Evolutionary conservation across 2,329 filamentous ascomycete species (phyloP).

Genomic region (Colletotrichum simmondsii): DNA sequence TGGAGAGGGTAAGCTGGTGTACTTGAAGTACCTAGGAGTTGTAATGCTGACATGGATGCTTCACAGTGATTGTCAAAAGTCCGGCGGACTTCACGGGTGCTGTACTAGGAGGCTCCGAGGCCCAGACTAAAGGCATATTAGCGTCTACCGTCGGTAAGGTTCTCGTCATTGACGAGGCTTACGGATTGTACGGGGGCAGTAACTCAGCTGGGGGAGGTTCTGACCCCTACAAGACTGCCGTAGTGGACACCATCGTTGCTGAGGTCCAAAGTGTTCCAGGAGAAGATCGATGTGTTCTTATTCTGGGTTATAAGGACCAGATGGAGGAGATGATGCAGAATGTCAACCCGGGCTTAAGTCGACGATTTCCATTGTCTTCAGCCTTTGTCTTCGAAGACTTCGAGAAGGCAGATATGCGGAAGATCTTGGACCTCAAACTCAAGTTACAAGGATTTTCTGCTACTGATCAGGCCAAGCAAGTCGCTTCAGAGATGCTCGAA

Average conservation of each 20-base stretch:
- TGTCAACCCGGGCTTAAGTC: constrained; percentile 74
- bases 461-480: constrained; percentile 61
- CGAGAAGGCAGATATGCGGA: constrained; percentile 62
- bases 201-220: constrained; percentile 34
- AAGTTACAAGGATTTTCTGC: constrained; percentile 63
- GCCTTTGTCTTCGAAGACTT: constrained; percentile 80
- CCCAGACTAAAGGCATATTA: constrained; percentile 78
- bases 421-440: constrained; percentile 73
- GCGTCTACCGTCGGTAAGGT: constrained; percentile 76
- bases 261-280: constrained; percentile 77
- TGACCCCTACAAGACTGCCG: constrained; percentile 67
- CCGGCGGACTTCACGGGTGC: constrained; percentile 78
- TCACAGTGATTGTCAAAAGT: constrained; percentile 73
- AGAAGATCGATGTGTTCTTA: constrained; percentile 77
- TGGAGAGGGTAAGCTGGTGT: constrained; percentile 64
- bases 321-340: constrained; percentile 81
- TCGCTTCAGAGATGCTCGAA: constrained; percentile 69
- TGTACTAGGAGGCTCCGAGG: constrained; percentile 73
- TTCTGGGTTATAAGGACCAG: constrained; percentile 76
- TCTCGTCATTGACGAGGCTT: constrained; percentile 84
- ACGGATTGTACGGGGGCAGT: constrained; percentile 66
- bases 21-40: neutral
- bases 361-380: constrained; percentile 72
- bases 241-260: constrained; percentile 80
- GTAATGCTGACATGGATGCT: neutral